Percentiles rank a stretch among this genome's conserved stretches.
Conservation (phyloP, 495 filamentous ascomycete genomes). For the Trichocladium uniseriatum region DNA sequence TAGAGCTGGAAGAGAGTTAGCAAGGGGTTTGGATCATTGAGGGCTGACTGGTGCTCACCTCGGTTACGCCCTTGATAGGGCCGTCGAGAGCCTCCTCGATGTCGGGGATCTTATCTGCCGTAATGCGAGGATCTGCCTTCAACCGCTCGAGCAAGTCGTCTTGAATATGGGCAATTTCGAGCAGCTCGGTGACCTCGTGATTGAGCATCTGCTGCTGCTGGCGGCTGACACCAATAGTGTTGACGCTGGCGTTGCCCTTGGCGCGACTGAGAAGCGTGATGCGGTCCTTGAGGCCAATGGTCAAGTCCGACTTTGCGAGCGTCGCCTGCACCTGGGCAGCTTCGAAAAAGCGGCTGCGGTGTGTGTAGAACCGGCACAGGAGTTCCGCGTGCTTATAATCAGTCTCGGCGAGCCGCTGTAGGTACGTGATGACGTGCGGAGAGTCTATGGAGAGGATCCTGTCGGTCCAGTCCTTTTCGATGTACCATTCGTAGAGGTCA, state of each 20-base stretch:
- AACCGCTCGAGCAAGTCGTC: conserved; percentile 80
- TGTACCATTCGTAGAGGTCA: conserved; percentile 94
- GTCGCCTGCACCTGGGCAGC: conserved; percentile 78
- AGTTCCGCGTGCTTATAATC: conserved; percentile 74
- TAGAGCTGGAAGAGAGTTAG: conserved; percentile 56
- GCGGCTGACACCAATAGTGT: conserved; percentile 59
- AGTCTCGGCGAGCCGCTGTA: conserved; percentile 58
- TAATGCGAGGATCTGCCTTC: conserved; percentile 59
- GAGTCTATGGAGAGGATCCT: conserved; percentile 76
- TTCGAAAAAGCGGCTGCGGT: conserved; percentile 66
- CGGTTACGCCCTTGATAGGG: conserved; percentile 58
- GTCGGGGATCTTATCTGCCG: conserved; percentile 45
- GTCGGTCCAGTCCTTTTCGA: conserved; percentile 69
- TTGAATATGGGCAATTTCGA: conserved; percentile 92
- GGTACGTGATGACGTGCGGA: conserved; percentile 75
- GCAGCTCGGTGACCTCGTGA: conserved; percentile 71
- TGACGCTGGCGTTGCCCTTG: conserved; percentile 74
- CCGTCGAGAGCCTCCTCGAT: conserved; percentile 63
- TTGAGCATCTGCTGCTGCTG: conserved; percentile 68
- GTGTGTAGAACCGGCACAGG: conserved; percentile 83
- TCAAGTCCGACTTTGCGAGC: conserved; percentile 72
- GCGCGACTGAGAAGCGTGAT: conserved; percentile 85
- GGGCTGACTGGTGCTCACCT: conserved; percentile 46
- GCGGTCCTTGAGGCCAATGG: conserved; percentile 61
- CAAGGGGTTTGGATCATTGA: conserved; percentile 1